Conservation (phyloP, 805 yeast genomes). For the Middelhovenomyces tepae region DNA sequence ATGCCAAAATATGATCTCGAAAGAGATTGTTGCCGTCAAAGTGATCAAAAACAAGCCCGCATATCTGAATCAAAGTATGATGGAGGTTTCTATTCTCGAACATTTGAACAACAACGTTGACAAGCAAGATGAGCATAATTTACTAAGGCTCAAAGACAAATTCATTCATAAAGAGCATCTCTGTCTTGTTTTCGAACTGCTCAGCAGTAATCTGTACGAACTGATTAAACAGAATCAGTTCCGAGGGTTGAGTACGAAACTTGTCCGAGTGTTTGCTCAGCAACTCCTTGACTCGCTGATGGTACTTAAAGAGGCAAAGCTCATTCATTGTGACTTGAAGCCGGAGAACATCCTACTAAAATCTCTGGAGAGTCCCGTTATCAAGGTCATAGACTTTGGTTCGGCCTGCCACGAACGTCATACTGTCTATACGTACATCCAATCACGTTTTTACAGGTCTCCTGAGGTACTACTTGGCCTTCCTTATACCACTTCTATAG, state of each 20-base stretch:
- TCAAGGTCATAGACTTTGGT: conserved; percentile 94
- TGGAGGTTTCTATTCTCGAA: conserved; percentile 83
- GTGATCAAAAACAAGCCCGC: conserved; percentile 90
- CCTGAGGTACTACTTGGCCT: conserved; percentile 91
- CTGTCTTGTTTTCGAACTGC: conserved; percentile 83
- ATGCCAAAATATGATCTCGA: conserved; percentile 72
- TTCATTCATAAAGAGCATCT: conserved; percentile 89
- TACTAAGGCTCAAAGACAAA: conserved; percentile 73
- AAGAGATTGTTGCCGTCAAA: conserved; percentile 87
- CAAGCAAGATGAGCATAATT: conserved; percentile 62
- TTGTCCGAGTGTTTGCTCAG: conserved; percentile 67
- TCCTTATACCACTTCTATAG: conserved; percentile 87
- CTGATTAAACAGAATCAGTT: conserved; percentile 87
- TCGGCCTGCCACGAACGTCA: conserved; percentile 90
- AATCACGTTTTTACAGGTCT: conserved; percentile 85
- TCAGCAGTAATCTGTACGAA: conserved; percentile 84
- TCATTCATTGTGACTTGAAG: conserved; percentile 93
- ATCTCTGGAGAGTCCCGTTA: conserved; percentile 71
- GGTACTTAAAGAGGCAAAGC: conserved; percentile 68
- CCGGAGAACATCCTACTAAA: conserved; percentile 88
- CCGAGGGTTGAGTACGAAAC: conserved; percentile 73
- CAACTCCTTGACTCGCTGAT: conserved; percentile 78
- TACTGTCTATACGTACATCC: conserved; percentile 84
- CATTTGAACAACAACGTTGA: conserved; percentile 64
- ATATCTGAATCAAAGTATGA: conserved; percentile 79